These are phyloP conservation scores for Globisporangium radiosum DNA, from an alignment of 352 stramenopile species.

Conservation along the genomic window DNA sequence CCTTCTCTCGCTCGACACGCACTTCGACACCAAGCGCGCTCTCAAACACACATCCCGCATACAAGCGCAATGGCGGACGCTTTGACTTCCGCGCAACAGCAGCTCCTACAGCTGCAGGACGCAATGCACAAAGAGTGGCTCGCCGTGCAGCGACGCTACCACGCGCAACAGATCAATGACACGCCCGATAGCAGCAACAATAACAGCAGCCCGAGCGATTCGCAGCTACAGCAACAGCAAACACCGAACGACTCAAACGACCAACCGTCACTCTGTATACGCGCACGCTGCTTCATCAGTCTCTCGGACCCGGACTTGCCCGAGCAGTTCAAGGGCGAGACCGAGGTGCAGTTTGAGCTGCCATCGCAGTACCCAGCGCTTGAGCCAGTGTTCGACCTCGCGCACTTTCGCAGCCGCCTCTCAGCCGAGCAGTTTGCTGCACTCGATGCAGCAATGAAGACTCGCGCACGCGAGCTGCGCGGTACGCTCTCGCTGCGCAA, in stretches of 20 bases:
- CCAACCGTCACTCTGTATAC: not conserved
- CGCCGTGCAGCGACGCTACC: slow-evolving; percentile 58
- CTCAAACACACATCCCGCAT: not conserved
- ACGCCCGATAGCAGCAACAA: slow-evolving; percentile 6
- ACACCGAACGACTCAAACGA: not conserved
- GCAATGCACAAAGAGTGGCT: slow-evolving; percentile 50
- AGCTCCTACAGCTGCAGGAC: slow-evolving; percentile 15
- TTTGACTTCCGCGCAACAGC: slow-evolving; percentile 9
- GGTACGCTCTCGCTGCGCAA: slow-evolving; percentile 54
- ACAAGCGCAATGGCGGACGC: slow-evolving; percentile 1
- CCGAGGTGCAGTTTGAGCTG: slow-evolving; percentile 45
- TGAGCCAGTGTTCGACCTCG: slow-evolving; percentile 41
- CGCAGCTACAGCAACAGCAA: not conserved
- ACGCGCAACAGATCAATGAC: slow-evolving; percentile 26
- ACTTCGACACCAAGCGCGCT: not conserved
- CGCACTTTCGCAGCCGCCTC: slow-evolving; percentile 41
- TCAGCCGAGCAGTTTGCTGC: slow-evolving; percentile 23
- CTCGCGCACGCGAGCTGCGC: slow-evolving; percentile 29
- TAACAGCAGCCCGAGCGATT: not conserved
- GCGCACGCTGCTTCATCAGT: slow-evolving; percentile 42
- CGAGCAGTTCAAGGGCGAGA: slow-evolving; percentile 42
- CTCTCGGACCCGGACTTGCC: slow-evolving; percentile 62
- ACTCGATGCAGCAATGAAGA: slow-evolving; percentile 30
- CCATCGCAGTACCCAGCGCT: slow-evolving; percentile 44
- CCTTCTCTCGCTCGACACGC: not conserved